These are phyloP conservation scores for Cynara cardunculus DNA, from an alignment of 129 eudicot genomes.

Conservation along the genomic window DNA sequence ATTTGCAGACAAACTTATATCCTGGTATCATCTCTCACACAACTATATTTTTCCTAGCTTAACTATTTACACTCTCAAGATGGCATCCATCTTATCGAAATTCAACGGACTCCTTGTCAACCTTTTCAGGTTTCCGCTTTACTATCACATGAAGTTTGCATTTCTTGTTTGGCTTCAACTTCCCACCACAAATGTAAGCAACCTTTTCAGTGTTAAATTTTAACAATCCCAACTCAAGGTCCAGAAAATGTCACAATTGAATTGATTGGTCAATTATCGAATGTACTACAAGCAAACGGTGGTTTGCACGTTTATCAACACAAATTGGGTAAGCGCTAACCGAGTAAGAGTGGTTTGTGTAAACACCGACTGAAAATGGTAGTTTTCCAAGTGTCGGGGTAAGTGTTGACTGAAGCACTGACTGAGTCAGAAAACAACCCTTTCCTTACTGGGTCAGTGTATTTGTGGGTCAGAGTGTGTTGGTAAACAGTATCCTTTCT, in stretches of 20 bases:
- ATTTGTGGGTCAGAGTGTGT: background rate
- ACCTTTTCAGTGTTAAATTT: background rate
- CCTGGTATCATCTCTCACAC: slow-evolving; percentile 52
- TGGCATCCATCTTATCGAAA: background rate
- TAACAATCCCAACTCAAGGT: slow-evolving; percentile 5
- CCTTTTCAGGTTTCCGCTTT: slow-evolving; percentile 71
- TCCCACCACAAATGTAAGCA: slow-evolving; percentile 70
- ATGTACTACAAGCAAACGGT: background rate
- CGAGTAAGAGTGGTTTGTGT: background rate
- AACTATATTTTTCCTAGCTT: background rate
- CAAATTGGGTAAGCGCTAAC: background rate
- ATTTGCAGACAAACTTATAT: slow-evolving; percentile 67
- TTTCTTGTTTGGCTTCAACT: slow-evolving; percentile 96
- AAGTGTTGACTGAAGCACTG: background rate
- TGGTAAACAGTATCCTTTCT: background rate
- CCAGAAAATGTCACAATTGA: background rate
- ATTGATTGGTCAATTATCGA: background rate
- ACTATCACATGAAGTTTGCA: slow-evolving; percentile 87
- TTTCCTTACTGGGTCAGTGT: background rate
- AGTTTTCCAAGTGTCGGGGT: background rate
- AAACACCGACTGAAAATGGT: background rate
- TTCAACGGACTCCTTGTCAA: slow-evolving; percentile 11
- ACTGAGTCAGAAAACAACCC: background rate
- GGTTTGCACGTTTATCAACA: background rate
- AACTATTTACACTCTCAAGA: background rate